Conservation (phyloP, 768 basidiomycete species). For the Suillus spraguei region DNA sequence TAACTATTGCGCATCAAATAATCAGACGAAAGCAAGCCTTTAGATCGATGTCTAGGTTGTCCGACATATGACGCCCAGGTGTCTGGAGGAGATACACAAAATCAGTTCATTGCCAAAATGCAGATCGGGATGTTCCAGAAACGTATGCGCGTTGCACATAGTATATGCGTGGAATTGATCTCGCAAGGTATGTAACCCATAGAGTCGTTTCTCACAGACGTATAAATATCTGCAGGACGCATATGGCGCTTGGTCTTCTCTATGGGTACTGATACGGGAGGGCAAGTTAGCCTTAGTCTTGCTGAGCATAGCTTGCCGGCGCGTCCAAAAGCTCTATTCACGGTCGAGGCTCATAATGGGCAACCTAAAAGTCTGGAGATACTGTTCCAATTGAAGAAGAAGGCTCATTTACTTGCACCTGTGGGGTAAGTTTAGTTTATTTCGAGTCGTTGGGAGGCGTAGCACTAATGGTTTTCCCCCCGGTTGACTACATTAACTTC, state of each 20-base stretch:
- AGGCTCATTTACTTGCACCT: background rate
- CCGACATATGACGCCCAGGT: background rate
- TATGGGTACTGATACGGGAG: background rate
- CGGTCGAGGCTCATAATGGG: background rate
- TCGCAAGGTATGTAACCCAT: background rate
- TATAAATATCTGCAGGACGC: background rate
- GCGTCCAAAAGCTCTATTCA: background rate
- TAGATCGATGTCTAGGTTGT: background rate
- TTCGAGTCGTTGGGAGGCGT: background rate
- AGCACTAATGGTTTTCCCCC: background rate
- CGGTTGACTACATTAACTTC: background rate
- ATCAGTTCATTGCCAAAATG: background rate
- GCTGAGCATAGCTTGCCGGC: background rate
- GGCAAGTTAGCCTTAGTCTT: background rate
- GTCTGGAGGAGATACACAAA: background rate
- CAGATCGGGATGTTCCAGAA: constrained; percentile 1
- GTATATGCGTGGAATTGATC: background rate
- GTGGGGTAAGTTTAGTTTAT: background rate
- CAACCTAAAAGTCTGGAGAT: background rate
- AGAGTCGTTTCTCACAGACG: too few species aligned
- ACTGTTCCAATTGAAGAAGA: background rate
- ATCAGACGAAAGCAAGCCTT: background rate
- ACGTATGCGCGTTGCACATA: background rate
- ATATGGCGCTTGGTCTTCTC: background rate
- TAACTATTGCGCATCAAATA: background rate